Conservation (phyloP, 768 basidiomycete species). For the Naganishia onofrii region DNA sequence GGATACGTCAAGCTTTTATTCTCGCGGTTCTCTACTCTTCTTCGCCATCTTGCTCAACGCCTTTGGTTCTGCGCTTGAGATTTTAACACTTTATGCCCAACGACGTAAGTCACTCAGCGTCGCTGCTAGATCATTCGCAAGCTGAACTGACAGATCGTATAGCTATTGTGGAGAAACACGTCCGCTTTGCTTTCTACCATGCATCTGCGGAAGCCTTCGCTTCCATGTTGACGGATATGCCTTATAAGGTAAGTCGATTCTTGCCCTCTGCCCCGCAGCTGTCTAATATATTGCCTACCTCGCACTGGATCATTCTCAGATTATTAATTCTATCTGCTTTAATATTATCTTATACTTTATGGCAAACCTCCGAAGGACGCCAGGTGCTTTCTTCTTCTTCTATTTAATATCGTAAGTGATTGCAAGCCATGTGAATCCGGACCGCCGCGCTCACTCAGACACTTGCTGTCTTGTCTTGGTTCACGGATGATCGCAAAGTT, state of each 20-base stretch:
- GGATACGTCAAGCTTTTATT: conserved; percentile 44
- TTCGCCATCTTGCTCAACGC: conserved; percentile 63
- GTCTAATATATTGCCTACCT: neutral
- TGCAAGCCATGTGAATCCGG: neutral
- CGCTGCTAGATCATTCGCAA: no score
- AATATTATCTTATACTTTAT: conserved; percentile 56
- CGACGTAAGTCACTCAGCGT: conserved; percentile 1
- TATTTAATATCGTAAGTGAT: conserved; percentile 28
- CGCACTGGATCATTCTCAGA: neutral
- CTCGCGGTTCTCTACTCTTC: conserved; percentile 43
- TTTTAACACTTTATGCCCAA: conserved; percentile 51
- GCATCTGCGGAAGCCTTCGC: conserved; percentile 53
- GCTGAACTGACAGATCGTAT: neutral
- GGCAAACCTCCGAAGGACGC: conserved; percentile 56
- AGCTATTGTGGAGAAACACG: conserved; percentile 55
- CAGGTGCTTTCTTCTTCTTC: conserved; percentile 58
- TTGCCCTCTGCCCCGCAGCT: neutral
- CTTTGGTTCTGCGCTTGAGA: conserved; percentile 53
- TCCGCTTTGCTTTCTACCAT: conserved; percentile 61
- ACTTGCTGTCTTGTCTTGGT: neutral
- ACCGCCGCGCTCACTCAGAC: neutral
- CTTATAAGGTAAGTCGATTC: conserved; percentile 38
- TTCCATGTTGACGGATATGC: conserved; percentile 50
- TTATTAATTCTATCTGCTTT: conserved; percentile 42
- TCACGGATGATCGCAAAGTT: conserved; percentile 53